phyloP scores from a whole-genome alignment of 176 grass and related monocot species.

The Hsuehochloa calcarea region DNA sequence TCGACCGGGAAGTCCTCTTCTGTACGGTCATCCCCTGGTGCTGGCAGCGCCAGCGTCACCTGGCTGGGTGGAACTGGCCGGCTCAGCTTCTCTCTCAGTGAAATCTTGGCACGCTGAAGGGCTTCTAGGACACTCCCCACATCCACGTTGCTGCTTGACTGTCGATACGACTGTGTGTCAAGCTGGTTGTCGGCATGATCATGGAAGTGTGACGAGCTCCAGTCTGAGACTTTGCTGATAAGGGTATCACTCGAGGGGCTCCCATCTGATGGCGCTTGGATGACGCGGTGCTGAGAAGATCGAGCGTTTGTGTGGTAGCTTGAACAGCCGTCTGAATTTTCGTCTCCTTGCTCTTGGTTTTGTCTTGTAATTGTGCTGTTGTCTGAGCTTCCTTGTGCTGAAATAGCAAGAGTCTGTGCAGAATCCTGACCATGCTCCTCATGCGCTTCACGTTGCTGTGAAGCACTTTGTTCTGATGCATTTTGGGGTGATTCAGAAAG shows the following conservation, averaged over 20 bases:
- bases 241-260: slow-evolving; percentile 44
- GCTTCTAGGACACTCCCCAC: slow-evolving; percentile 67
- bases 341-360: not conserved
- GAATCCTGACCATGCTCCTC: not conserved
- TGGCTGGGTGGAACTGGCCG: slow-evolving; percentile 45
- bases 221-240: slow-evolving; percentile 38
- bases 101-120: slow-evolving; percentile 66
- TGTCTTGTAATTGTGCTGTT: slow-evolving; percentile 13
- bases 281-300: not conserved
- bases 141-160: slow-evolving; percentile 4
- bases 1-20: not conserved
- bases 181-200: slow-evolving; percentile 37
- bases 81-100: slow-evolving; percentile 49
- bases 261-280: slow-evolving; percentile 36
- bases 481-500: slow-evolving; percentile 28
- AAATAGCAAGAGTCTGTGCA: not conserved
- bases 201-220: slow-evolving; percentile 45
- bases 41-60: slow-evolving; percentile 48
- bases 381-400: slow-evolving; percentile 30
- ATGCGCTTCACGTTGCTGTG: slow-evolving; percentile 21
- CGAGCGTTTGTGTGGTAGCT: not conserved
- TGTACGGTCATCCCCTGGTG: slow-evolving; percentile 24
- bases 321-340: slow-evolving; percentile 45
- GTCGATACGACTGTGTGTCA: slow-evolving; percentile 14
- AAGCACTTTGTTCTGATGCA: not conserved